phyloP scores from a whole-genome alignment of 345 rosid species.

The Theobroma cacao region DNA sequence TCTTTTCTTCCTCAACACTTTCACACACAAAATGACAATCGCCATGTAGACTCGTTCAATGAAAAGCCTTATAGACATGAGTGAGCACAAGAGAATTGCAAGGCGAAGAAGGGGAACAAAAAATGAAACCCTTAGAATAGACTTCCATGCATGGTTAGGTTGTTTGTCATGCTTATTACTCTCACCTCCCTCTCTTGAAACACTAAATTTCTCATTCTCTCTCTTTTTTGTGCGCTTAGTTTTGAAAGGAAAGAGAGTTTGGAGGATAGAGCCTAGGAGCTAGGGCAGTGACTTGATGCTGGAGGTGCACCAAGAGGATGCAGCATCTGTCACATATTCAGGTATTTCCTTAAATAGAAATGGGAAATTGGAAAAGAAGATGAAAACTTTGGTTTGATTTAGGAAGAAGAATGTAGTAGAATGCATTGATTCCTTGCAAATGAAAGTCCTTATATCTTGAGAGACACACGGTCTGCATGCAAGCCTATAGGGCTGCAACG shows the following conservation, averaged over 20 bases:
- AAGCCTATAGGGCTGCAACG: background rate
- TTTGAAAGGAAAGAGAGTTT: no score
- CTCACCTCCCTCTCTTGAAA: background rate
- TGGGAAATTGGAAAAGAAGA: background rate
- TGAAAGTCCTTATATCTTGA: background rate
- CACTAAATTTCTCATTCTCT: background rate
- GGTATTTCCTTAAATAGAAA: background rate
- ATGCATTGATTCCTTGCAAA: no score
- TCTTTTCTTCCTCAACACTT: background rate
- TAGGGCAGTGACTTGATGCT: no score
- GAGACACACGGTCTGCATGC: background rate
- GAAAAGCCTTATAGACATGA: background rate
- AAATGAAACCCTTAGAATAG: no score
- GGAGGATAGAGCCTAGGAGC: background rate
- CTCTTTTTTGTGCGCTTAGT: background rate
- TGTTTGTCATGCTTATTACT: background rate
- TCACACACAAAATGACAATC: background rate
- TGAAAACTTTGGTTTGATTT: no score
- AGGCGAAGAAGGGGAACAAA: background rate
- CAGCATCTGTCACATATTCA: no score
- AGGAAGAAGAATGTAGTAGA: no score
- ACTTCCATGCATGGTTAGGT: no score
- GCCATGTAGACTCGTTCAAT: background rate
- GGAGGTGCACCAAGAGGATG: no score
- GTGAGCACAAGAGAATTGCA: background rate